Evolutionary conservation across 2,329 filamentous ascomycete species (phyloP), one percentile per base, ranked within the genome.

Genomic region (Fusarium chlamydosporum): DNA sequence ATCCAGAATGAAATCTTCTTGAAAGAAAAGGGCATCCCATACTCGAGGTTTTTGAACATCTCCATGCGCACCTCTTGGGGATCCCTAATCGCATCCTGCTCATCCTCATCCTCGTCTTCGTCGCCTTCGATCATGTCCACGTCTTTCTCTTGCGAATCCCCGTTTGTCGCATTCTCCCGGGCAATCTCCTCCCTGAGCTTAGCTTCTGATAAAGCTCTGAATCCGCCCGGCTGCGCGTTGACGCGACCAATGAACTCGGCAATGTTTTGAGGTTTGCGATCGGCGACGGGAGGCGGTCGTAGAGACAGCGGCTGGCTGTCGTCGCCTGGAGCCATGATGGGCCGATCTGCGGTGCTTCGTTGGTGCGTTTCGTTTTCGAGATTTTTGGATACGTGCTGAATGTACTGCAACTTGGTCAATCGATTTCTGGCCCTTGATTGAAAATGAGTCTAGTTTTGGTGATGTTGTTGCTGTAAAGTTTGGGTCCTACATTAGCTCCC

Each of bases 201-300:
- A 51, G 89, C 85, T 78, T 97, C 92, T 50, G 89, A 92, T 68
- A 98, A 84, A 72, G 90, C 85, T 61, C 93, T 90, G 76, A 98
- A 96, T 26, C 93, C 92, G 15, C 92, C 93, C 1, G 79, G 73
- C 63, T 92, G 90, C 74, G 96, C 90, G 71, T 94, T 92, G 74
- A 97, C 91, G 70, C 94, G 93, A 60, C 86, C 82, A 71, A 97
- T 93, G 71, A 95, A 91, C 46, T 91, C 86, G 58, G 87, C 84
- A n/a, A 97, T 83, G 46, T 84, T 86, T 75, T 86, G 87, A 33
- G 86, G 84, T 74, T 82, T 84, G 75, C 82, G 86, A 80, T 82
- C 85, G 74, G 81, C 84, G 68, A 84, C 81, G 16, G 90, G 88
- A 47, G 77, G 72, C 15, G 79, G 79, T 56, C 79, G 78, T 66